These are phyloP conservation scores for Fusarium oxysporum DNA, from an alignment of 2,329 filamentous ascomycete species.

Conservation along the genomic window DNA sequence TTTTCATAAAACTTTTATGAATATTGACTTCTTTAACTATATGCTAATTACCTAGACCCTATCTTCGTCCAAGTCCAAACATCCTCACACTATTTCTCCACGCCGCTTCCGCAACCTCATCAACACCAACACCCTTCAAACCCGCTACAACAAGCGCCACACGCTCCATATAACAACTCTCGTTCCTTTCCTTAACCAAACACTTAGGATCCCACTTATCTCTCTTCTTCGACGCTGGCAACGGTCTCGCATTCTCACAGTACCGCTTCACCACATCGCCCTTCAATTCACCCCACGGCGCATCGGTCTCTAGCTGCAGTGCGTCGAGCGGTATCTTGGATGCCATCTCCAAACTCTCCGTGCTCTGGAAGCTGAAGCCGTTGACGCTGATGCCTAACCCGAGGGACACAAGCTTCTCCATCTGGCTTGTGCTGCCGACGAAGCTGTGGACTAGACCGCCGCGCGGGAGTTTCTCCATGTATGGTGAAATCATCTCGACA, in stretches of 20 bases:
- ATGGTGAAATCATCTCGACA: slow-evolving; percentile 53
- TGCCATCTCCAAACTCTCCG: slow-evolving; percentile 42
- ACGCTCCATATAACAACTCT: slow-evolving; percentile 60
- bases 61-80: slow-evolving; percentile 44
- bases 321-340: slow-evolving; percentile 38
- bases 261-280: slow-evolving; percentile 53
- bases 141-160: slow-evolving; percentile 62
- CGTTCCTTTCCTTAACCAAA: slow-evolving; percentile 64
- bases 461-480: slow-evolving; percentile 45
- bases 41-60: background rate
- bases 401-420: slow-evolving; percentile 41
- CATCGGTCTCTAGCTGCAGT: slow-evolving; percentile 45
- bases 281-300: slow-evolving; percentile 46
- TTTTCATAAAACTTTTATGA: background rate
- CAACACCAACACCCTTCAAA: slow-evolving; percentile 56
- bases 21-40: background rate
- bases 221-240: slow-evolving; percentile 59
- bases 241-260: slow-evolving; percentile 50
- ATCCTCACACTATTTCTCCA: slow-evolving; percentile 52
- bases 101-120: slow-evolving; percentile 56
- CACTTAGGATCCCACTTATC: slow-evolving; percentile 59
- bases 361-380: slow-evolving; percentile 56
- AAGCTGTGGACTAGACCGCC: slow-evolving; percentile 45
- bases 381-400: slow-evolving; percentile 55
- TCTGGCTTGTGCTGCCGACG: slow-evolving; percentile 39